Evolutionary conservation across 2,329 filamentous ascomycete genomes (phyloP).

Genomic region (Aspergillus phoenicis): DNA sequence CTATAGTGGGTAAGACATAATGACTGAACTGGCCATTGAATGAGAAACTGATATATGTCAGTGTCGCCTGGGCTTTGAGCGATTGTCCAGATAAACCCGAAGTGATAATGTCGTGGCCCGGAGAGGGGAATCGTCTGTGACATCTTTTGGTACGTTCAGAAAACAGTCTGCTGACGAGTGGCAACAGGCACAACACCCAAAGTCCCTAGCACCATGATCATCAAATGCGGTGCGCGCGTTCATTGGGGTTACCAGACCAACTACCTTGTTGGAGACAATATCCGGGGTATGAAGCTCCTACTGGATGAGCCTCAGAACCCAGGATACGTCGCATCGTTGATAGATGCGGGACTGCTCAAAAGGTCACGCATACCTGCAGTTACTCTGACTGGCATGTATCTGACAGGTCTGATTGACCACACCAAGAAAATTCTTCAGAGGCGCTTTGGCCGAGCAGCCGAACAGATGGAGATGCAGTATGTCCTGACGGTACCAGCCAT

Average conservation of each 20-base stretch:
- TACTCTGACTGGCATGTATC: slow-evolving; percentile 15
- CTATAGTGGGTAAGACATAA: slow-evolving; percentile 29
- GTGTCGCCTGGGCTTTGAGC: slow-evolving; percentile 25
- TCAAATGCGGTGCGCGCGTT: slow-evolving; percentile 14
- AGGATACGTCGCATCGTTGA: slow-evolving; percentile 8
- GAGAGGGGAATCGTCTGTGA: slow-evolving; percentile 26
- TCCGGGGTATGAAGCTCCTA: slow-evolving; percentile 28
- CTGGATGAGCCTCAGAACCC: slow-evolving; percentile 20
- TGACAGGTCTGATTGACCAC: slow-evolving; percentile 12
- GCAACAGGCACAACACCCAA: slow-evolving; percentile 23
- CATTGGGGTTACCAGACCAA: slow-evolving; percentile 30
- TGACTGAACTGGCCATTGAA: not conserved
- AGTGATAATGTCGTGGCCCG: slow-evolving; percentile 30
- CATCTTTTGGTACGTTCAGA: not conserved
- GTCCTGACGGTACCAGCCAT: slow-evolving; percentile 37
- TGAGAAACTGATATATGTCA: not conserved
- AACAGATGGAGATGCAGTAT: slow-evolving; percentile 27
- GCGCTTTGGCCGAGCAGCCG: slow-evolving; percentile 17
- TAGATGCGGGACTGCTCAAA: not conserved
- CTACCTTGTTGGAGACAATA: slow-evolving; percentile 21
- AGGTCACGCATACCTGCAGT: slow-evolving; percentile 2
- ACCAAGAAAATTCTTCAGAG: slow-evolving; percentile 8
- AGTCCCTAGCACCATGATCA: slow-evolving; percentile 21
- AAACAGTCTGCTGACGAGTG: not conserved
- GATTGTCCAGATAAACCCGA: slow-evolving; percentile 19